phyloP scores from a whole-genome alignment of 2,329 filamentous ascomycete species.

The Pestalotiopsis sp. region DNA sequence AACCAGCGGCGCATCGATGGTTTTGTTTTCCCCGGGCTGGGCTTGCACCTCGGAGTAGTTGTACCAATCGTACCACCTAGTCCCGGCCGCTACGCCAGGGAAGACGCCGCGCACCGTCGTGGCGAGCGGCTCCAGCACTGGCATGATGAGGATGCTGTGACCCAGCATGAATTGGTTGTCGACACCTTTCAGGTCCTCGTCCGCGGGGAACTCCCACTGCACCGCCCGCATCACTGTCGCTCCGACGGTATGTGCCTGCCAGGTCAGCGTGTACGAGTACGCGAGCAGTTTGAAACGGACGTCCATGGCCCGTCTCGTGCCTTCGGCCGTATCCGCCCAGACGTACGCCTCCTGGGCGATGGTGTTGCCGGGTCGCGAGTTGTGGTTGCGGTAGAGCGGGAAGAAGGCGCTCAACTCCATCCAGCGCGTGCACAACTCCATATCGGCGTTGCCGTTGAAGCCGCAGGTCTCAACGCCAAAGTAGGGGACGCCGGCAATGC shows the following conservation, averaged over 20 bases:
- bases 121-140: conserved; percentile 65
- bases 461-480: conserved; percentile 73
- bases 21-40: conserved; percentile 37
- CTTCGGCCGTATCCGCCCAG: conserved; percentile 67
- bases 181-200: conserved; percentile 64
- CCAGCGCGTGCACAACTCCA: conserved; percentile 74
- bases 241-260: conserved; percentile 65
- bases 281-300: conserved; percentile 73
- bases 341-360: conserved; percentile 70
- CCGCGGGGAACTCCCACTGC: conserved; percentile 73
- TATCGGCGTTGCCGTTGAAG: conserved; percentile 67
- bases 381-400: conserved; percentile 80
- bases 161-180: conserved; percentile 76
- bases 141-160: conserved; percentile 64
- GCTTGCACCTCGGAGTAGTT: conserved; percentile 55
- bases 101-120: conserved; percentile 68
- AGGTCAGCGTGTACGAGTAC: conserved; percentile 76
- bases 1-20: conserved; percentile 52
- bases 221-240: conserved; percentile 73
- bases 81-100: conserved; percentile 61
- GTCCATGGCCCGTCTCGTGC: conserved; percentile 64
- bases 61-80: conserved; percentile 81
- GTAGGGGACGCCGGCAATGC: conserved; percentile 76
- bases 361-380: conserved; percentile 52
- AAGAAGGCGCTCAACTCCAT: conserved; percentile 76